phyloP scores from a whole-genome alignment of 441 rosid genomes.

The Pelargonium myrrhifolium region DNA sequence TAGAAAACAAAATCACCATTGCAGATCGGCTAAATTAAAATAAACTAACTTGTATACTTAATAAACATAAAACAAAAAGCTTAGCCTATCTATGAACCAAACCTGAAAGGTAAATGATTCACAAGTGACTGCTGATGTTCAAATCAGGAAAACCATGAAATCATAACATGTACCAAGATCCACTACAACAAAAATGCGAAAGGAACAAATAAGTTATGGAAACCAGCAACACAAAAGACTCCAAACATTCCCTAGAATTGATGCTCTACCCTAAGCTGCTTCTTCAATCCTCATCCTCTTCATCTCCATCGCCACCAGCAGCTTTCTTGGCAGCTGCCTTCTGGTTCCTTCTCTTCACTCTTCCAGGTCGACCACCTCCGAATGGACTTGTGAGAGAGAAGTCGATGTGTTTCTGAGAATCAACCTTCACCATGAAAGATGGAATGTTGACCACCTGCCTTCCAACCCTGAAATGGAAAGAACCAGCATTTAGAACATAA shows the following conservation, averaged over 20 bases:
- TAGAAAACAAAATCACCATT: no score
- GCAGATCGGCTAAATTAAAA: no score
- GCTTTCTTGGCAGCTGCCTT: constrained; percentile 64
- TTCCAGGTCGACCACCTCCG: constrained; percentile 62
- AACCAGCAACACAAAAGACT: background rate
- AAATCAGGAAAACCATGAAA: background rate
- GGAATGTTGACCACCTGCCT: constrained; percentile 85
- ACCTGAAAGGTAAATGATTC: background rate
- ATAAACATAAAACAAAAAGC: background rate
- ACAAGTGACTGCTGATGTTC: background rate
- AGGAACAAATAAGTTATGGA: background rate
- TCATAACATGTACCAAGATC: background rate
- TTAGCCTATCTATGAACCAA: background rate
- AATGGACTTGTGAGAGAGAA: constrained; percentile 71
- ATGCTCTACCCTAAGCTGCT: background rate
- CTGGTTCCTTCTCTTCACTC: constrained; percentile 62
- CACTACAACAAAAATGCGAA: background rate
- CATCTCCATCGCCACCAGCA: constrained; percentile 50
- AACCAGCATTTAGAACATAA: background rate
- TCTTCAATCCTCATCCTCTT: constrained; percentile 51
- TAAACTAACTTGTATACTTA: no score
- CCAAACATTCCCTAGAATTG: background rate
- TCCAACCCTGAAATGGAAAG: constrained; percentile 46
- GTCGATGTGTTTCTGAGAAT: constrained; percentile 60
- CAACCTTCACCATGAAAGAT: constrained; percentile 88